Base-by-base conservation (phyloP, 2,329 filamentous ascomycete genomes). In the Fusarium scirpi region DNA sequence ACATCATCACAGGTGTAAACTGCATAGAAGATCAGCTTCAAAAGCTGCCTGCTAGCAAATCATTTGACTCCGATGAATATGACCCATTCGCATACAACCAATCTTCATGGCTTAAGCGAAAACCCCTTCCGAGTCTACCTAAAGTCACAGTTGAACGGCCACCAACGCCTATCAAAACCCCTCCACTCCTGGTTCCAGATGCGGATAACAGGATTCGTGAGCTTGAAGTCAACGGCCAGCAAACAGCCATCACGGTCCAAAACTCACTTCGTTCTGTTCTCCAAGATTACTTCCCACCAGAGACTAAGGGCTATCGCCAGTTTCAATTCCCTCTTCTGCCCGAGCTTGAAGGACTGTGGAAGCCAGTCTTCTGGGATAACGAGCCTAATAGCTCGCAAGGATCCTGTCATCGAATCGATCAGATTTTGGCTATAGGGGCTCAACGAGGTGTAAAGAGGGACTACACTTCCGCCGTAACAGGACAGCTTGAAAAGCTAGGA, bases 401-500 rank as follows among this genome's bases (percentile, higher is more conserved):
- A 8, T 77, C 80, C 29, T 78, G 77, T 15, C 79, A 81, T 34
- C 82, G 81, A 40, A 78, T 88, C 15, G 87, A 90, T 69, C 82
- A 90, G 51, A 88, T 91, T 6, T 76, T 91, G 15, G 88, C 88
- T 4, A 80, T 91, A 22, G 89, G 89, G 6, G 83, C 84, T 6
- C 87, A 91, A 68, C 80, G 81, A 25, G 85, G 83, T 4, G 87
- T 90, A 2, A 82, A 82, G 30, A 84, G 81, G 64, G 82, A 84
- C 3, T 86, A 87, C 51, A 78, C 84, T 8, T 78, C 82, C 4
- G 78, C 82, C 8, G 81, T 90, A 11, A 83, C 82, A 5, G 82
- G 83, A 1, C 84, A 85, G 58, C 75, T 91, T 13, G 88, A 90
- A 70, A 85, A 82, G 57, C 78, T 90, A 6, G 88, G 87, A 1